A percentile compares a stretch with the other conserved stretches of the same genome.
Conservation (phyloP, 495 filamentous ascomycete genomes). For the Xylaria scruposa region DNA sequence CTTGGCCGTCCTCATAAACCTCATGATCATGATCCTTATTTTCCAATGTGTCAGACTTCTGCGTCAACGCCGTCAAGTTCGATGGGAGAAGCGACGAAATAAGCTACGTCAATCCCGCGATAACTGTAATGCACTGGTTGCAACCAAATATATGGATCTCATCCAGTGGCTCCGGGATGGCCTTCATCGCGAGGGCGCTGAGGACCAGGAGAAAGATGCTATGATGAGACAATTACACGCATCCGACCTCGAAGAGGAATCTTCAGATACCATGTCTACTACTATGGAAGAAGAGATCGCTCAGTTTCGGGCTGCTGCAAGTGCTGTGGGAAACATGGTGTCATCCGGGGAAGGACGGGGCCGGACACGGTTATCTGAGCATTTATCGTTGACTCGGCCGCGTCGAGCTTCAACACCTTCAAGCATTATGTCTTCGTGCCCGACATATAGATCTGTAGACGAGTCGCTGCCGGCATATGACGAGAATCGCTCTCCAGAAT, state of each 20-base stretch:
- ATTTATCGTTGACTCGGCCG: constrained; percentile 20
- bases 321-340: constrained; percentile 53
- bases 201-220: constrained; percentile 48
- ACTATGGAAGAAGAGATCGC: constrained; percentile 55
- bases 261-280: constrained; percentile 40
- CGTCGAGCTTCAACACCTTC: constrained; percentile 29
- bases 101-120: constrained; percentile 15
- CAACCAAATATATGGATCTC: constrained; percentile 33
- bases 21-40: constrained; percentile 18
- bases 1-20: constrained; percentile 19
- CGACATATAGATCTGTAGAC: constrained; percentile 42
- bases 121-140: constrained; percentile 27
- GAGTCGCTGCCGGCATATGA: constrained; percentile 46
- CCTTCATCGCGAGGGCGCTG: constrained; percentile 24
- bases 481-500: constrained; percentile 46
- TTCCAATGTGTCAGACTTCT: constrained; percentile 24
- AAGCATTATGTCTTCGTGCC: constrained; percentile 40
- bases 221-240: constrained; percentile 34
- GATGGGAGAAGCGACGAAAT: constrained; percentile 9
- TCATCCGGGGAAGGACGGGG: constrained; percentile 50
- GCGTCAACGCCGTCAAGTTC: constrained; percentile 19
- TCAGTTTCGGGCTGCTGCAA: constrained; percentile 54
- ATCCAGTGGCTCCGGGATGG: constrained; percentile 30
- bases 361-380: constrained; percentile 28
- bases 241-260: constrained; percentile 32